A percentile compares a stretch with the other conserved stretches of the same genome.
Conservation (phyloP, 2,329 filamentous ascomycete genomes). For the Apiospora kogelbergensis region DNA sequence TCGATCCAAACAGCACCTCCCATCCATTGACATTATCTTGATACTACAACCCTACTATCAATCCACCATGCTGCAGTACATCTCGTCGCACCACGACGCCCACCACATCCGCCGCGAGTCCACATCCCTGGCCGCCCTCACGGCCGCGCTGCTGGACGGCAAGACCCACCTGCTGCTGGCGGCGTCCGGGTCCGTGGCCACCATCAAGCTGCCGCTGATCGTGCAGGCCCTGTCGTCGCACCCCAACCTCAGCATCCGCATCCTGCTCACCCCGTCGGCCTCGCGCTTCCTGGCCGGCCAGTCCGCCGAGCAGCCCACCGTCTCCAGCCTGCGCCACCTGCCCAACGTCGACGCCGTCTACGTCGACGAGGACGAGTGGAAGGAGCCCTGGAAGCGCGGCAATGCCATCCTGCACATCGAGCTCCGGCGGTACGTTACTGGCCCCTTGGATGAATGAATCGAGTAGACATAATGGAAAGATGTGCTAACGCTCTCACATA, state of each 20-base stretch:
- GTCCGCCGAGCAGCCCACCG: constrained; percentile 70
- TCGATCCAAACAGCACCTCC: background rate
- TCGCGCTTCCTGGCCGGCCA: constrained; percentile 76
- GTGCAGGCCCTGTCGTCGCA: constrained; percentile 52
- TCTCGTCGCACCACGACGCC: constrained; percentile 25
- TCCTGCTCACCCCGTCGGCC: constrained; percentile 76
- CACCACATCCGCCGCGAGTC: constrained; percentile 24
- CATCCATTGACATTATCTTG: background rate
- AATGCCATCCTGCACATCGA: constrained; percentile 89
- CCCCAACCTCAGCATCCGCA: constrained; percentile 70
- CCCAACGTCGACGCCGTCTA: constrained; percentile 81
- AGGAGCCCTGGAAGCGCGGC: constrained; percentile 72
- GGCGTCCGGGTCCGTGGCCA: constrained; percentile 75
- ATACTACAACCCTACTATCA: background rate
- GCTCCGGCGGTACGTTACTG: constrained; percentile 56
- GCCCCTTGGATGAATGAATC: too few species aligned
- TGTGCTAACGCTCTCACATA: constrained; percentile 6
- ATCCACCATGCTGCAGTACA: constrained; percentile 24
- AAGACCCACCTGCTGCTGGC: constrained; percentile 65
- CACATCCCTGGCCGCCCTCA: constrained; percentile 27
- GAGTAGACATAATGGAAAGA: too few species aligned
- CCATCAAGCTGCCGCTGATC: constrained; percentile 78
- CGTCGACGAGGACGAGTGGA: constrained; percentile 84
- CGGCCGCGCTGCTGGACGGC: constrained; percentile 41
- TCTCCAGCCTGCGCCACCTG: constrained; percentile 57